These are phyloP conservation scores for Rutidosis leptorrhynchoides DNA, from an alignment of 129 eudicot species.

Conservation along the genomic window DNA sequence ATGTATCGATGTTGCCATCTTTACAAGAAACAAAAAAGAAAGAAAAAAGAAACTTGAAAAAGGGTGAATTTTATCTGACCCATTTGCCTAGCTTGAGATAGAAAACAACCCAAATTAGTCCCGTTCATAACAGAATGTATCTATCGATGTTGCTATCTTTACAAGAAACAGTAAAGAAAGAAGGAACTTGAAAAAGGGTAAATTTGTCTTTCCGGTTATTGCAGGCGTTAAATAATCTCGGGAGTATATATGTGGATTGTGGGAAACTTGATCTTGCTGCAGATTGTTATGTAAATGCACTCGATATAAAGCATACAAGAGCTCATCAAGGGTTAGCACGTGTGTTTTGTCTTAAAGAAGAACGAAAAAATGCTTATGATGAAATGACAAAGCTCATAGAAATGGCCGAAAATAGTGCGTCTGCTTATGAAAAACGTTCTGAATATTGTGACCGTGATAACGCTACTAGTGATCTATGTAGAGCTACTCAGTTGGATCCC, in stretches of 20 bases:
- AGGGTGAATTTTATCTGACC: constrained; percentile 1
- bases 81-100: background rate
- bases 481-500: constrained; percentile 76
- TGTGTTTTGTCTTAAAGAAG: constrained; percentile 61
- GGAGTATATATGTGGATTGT: constrained; percentile 86
- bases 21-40: constrained; percentile 1
- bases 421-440: constrained; percentile 86
- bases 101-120: background rate
- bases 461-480: constrained; percentile 61
- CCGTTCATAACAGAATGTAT: background rate
- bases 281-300: constrained; percentile 74
- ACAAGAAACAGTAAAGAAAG: constrained; percentile 3
- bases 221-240: constrained; percentile 83
- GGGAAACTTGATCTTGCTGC: constrained; percentile 78
- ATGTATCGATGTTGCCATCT: background rate
- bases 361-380: constrained; percentile 67
- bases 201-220: constrained; percentile 14
- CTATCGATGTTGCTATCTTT: background rate
- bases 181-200: background rate
- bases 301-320: constrained; percentile 87
- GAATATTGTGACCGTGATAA: constrained; percentile 78
- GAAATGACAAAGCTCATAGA: constrained; percentile 88
- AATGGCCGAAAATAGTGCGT: constrained; percentile 70
- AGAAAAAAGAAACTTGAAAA: background rate
- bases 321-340: constrained; percentile 96